These are phyloP conservation scores for Penicillium riverlandense DNA, from an alignment of 495 filamentous ascomycete genomes.

Conservation along the genomic window DNA sequence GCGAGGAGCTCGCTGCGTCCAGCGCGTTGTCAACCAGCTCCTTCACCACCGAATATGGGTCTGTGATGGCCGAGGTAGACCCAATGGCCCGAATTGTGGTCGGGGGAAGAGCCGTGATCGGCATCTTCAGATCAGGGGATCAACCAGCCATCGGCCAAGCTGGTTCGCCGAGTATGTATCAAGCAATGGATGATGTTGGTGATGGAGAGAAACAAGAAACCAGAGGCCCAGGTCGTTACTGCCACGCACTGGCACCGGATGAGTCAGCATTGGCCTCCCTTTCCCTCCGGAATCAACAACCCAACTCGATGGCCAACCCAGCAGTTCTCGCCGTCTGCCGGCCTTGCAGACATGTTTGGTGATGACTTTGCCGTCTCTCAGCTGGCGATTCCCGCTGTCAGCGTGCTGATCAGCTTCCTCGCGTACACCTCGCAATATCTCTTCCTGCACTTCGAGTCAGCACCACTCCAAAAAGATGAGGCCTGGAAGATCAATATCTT, in stretches of 20 bases:
- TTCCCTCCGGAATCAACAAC: slow-evolving; percentile 5
- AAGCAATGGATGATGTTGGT: neutral
- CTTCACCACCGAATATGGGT: slow-evolving; percentile 71
- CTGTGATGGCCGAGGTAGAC: slow-evolving; percentile 64
- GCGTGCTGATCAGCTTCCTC: slow-evolving; percentile 63
- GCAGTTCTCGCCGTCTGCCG: neutral
- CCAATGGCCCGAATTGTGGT: slow-evolving; percentile 60
- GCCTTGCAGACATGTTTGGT: neutral
- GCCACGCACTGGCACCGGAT: neutral
- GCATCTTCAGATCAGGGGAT: slow-evolving; percentile 33
- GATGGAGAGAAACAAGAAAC: neutral
- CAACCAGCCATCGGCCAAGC: slow-evolving; percentile 6
- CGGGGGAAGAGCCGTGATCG: slow-evolving; percentile 61
- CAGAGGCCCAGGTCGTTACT: neutral
- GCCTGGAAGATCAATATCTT: slow-evolving; percentile 66
- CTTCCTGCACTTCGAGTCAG: slow-evolving; percentile 66
- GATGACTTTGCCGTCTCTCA: slow-evolving; percentile 21
- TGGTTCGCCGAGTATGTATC: neutral
- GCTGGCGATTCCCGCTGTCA: slow-evolving; percentile 63
- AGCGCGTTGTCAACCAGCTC: slow-evolving; percentile 90
- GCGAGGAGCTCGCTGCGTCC: slow-evolving; percentile 68
- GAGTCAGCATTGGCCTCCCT: slow-evolving; percentile 14
- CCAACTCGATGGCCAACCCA: slow-evolving; percentile 3
- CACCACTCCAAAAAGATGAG: slow-evolving; percentile 55
- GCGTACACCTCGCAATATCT: slow-evolving; percentile 79